Conservation (phyloP, 495 filamentous ascomycete genomes). For the Astrothelium subdiscretum region DNA sequence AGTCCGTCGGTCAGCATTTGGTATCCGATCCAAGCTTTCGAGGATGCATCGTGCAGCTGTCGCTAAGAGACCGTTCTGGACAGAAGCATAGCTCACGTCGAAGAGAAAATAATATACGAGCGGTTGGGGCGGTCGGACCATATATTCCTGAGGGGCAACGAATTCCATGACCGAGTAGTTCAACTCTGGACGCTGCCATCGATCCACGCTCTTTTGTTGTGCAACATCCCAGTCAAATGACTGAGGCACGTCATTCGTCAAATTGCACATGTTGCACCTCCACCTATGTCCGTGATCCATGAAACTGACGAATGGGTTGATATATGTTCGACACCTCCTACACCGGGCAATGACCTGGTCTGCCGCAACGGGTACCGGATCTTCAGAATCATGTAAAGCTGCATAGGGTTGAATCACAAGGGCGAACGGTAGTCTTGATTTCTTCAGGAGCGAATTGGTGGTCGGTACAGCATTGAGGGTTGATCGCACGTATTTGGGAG, state of each 20-base stretch:
- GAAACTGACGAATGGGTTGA: constrained; percentile 95
- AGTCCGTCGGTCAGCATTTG: constrained; percentile 88
- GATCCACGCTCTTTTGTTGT: constrained; percentile 75
- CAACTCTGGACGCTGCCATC: constrained; percentile 80
- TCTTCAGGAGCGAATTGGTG: constrained; percentile 83
- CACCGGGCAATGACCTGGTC: constrained; percentile 97
- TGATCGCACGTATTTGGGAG: constrained; percentile 88
- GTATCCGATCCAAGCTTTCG: constrained; percentile 92
- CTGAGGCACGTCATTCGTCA: constrained; percentile 96
- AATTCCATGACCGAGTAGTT: constrained; percentile 95
- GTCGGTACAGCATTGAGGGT: constrained; percentile 90
- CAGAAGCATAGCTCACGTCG: constrained; percentile 87
- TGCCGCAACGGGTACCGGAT: constrained; percentile 79
- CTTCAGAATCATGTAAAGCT: constrained; percentile 83
- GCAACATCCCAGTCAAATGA: constrained; percentile 96
- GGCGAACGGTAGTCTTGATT: constrained; percentile 89
- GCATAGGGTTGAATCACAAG: constrained; percentile 93
- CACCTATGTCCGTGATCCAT: constrained; percentile 94
- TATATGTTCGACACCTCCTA: constrained; percentile 88
- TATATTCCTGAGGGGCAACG: constrained; percentile 96
- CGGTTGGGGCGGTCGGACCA: constrained; percentile 95
- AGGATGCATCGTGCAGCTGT: constrained; percentile 88
- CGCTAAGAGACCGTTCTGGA: constrained; percentile 86
- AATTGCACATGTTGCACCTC: constrained; percentile 99
- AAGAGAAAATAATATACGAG: constrained; percentile 97